These are phyloP conservation scores for Marsdenia floribunda DNA, from an alignment of 257 asterid species.

Conservation along the genomic window DNA sequence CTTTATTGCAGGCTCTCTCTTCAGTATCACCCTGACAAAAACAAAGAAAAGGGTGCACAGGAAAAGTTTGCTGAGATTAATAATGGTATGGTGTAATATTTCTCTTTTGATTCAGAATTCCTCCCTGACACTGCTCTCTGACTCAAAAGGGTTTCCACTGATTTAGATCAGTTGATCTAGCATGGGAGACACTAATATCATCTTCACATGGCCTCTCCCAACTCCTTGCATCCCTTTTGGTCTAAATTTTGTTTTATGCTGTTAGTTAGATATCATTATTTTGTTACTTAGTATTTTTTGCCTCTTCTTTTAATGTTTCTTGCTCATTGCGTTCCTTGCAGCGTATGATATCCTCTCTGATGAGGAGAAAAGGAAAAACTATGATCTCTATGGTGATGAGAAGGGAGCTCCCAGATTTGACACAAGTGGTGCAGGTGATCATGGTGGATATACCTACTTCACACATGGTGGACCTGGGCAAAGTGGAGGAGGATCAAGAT, in stretches of 20 bases:
- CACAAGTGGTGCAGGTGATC: conserved; percentile 50
- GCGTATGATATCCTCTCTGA: conserved; percentile 90
- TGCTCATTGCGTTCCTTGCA: conserved; percentile 26
- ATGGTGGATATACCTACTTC: conserved; percentile 56
- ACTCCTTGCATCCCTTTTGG: not conserved
- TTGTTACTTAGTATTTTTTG: not conserved
- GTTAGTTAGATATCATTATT: not conserved
- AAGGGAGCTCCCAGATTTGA: conserved; percentile 68
- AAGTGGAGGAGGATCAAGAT: conserved; percentile 61
- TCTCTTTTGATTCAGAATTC: not conserved
- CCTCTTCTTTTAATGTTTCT: not conserved
- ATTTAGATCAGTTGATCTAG: not conserved
- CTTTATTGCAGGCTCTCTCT: conserved; percentile 64
- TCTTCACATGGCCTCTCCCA: not conserved
- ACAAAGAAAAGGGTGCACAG: conserved; percentile 88
- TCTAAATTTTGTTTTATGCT: not conserved
- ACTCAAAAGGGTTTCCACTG: not conserved
- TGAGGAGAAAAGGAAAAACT: conserved; percentile 85
- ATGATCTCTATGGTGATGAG: conserved; percentile 90
- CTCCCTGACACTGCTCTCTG: not conserved
- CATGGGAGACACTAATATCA: not conserved
- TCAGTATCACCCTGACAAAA: conserved; percentile 94
- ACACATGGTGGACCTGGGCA: conserved; percentile 74
- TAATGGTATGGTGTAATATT: conserved; percentile 45
- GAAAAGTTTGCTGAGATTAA: conserved; percentile 91